Evolutionary conservation across 352 stramenopile genomes (phyloP).

Genomic region (Pythium aquatile): DNA sequence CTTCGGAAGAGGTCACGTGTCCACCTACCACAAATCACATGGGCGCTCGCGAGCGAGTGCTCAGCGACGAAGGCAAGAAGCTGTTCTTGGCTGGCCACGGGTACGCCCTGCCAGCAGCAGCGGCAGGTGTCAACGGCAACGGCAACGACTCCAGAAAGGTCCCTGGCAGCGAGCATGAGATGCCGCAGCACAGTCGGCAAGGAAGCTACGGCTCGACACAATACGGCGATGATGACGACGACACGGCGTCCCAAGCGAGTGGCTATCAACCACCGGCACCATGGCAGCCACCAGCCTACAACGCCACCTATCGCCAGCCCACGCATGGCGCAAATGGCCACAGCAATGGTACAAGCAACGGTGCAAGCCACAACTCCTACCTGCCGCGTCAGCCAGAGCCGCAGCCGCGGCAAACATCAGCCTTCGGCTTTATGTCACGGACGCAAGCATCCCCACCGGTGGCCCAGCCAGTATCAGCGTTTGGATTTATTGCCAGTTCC

Average conservation of each 20-base stretch:
- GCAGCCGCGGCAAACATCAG: slow-evolving; percentile 24
- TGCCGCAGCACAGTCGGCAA: slow-evolving; percentile 38
- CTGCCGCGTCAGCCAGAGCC: slow-evolving; percentile 1
- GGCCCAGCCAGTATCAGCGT: slow-evolving; percentile 44
- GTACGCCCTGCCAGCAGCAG: slow-evolving; percentile 15
- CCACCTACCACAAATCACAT: slow-evolving; percentile 68
- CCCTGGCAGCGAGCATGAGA: slow-evolving; percentile 30
- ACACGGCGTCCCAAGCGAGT: slow-evolving; percentile 44
- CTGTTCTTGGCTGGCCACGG: slow-evolving; percentile 65
- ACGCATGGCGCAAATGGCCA: slow-evolving; percentile 26
- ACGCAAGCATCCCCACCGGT: background rate
- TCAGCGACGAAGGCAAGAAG: slow-evolving; percentile 86
- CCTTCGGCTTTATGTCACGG: slow-evolving; percentile 50
- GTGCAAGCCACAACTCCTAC: background rate
- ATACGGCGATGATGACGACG: slow-evolving; percentile 55
- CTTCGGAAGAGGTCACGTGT: slow-evolving; percentile 51
- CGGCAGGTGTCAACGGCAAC: slow-evolving; percentile 5
- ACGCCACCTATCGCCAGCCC: slow-evolving; percentile 32
- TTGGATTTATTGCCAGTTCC: slow-evolving; percentile 69
- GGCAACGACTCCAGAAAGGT: slow-evolving; percentile 11
- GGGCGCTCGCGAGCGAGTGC: slow-evolving; percentile 60
- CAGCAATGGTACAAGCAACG: slow-evolving; percentile 14
- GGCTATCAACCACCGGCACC: slow-evolving; percentile 30
- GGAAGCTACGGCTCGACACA: slow-evolving; percentile 54
- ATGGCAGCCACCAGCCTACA: slow-evolving; percentile 49